Evolutionary conservation across 1,284 basidiomycete genomes (phyloP).

Genomic region (Phylloboletellus chloephorus): DNA sequence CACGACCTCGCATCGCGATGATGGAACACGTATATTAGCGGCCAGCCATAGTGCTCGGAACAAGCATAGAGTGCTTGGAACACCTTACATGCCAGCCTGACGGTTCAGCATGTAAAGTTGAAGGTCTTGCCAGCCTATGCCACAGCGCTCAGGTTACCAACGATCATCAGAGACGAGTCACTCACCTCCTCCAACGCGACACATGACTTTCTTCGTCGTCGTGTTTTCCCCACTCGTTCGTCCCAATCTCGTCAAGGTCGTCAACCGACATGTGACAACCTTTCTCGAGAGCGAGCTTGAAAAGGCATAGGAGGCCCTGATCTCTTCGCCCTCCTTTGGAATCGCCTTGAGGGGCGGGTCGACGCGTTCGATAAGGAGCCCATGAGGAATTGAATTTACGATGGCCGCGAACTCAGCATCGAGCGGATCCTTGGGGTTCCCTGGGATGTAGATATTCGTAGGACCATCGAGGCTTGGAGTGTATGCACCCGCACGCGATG

Average conservation of each 20-base stretch:
- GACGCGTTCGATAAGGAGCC: constrained; percentile 70
- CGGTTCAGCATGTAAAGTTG: constrained; percentile 74
- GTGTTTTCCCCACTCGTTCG: constrained; percentile 39
- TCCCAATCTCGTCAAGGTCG: constrained; percentile 63
- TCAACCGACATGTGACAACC: constrained; percentile 73
- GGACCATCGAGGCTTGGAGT: constrained; percentile 54
- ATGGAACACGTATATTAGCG: constrained; percentile 1
- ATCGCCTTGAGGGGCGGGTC: constrained; percentile 65
- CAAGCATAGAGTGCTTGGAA: background rate
- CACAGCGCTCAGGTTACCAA: constrained; percentile 4
- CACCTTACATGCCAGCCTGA: constrained; percentile 46
- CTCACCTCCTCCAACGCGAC: constrained; percentile 76
- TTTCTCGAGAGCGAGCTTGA: constrained; percentile 66
- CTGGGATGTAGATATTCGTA: constrained; percentile 61
- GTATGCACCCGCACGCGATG: constrained; percentile 56
- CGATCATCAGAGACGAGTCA: constrained; percentile 11
- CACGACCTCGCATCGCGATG: background rate
- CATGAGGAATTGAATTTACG: constrained; percentile 71
- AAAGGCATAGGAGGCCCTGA: constrained; percentile 79
- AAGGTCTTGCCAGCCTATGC: constrained; percentile 82
- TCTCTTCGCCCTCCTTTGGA: constrained; percentile 71
- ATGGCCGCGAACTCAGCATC: constrained; percentile 74
- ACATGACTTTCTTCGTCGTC: constrained; percentile 79
- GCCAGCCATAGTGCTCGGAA: constrained; percentile 1
- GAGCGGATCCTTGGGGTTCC: constrained; percentile 71